These are phyloP conservation scores for Fusarium nygamai DNA, from an alignment of 2,329 filamentous ascomycete genomes.

Conservation along the genomic window DNA sequence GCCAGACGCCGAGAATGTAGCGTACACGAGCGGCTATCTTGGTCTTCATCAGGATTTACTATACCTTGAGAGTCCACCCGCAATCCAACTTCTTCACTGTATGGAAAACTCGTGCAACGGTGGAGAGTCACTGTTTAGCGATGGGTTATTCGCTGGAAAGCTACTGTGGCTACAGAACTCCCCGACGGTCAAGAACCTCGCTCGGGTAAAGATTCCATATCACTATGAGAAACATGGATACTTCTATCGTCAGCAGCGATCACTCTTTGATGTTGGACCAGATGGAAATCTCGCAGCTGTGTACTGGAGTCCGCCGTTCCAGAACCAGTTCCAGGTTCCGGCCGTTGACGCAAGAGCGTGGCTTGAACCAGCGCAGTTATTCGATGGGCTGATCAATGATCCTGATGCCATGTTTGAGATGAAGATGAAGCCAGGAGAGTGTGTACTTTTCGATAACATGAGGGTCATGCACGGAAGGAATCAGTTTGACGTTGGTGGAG, in stretches of 20 bases:
- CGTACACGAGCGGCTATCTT: constrained; percentile 84
- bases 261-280: constrained; percentile 58
- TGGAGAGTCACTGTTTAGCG: constrained; percentile 87
- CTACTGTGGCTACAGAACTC: constrained; percentile 44
- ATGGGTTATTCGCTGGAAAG: constrained; percentile 71
- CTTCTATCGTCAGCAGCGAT: constrained; percentile 68
- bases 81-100: constrained; percentile 89
- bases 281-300: constrained; percentile 43
- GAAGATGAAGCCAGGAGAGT: constrained; percentile 82
- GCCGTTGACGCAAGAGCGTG: constrained; percentile 50
- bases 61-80: constrained; percentile 82
- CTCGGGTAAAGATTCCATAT: constrained; percentile 63
- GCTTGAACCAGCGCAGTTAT: constrained; percentile 61
- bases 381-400: constrained; percentile 68
- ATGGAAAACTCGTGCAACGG: constrained; percentile 81
- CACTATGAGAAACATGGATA: constrained; percentile 75
- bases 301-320: constrained; percentile 83
- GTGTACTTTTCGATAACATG: constrained; percentile 91
- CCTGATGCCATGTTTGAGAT: constrained; percentile 71
- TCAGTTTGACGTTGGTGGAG: constrained; percentile 73
- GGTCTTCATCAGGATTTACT: constrained; percentile 94
- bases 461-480: constrained; percentile 85
- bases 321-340: constrained; percentile 59
- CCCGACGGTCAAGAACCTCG: constrained; percentile 51
- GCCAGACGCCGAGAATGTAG: constrained; percentile 85